Evolutionary conservation across 2,329 filamentous ascomycete species (phyloP).

Genomic region (Penicillium decumbens): DNA sequence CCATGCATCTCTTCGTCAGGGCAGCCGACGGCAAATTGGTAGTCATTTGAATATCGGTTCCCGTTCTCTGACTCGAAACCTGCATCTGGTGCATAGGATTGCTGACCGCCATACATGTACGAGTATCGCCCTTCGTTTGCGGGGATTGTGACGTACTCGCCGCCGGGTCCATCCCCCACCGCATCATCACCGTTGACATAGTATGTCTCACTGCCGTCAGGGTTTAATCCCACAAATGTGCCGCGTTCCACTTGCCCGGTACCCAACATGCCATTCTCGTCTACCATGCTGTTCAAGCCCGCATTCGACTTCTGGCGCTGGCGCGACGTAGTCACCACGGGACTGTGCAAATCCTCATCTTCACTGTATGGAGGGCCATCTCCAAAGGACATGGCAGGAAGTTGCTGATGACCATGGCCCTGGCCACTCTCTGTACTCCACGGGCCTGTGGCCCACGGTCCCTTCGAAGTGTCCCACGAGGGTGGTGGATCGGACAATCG

Average conservation of each 20-base stretch:
- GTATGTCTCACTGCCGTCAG: slow-evolving; percentile 69
- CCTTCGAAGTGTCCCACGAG: slow-evolving; percentile 66
- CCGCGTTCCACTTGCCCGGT: slow-evolving; percentile 51
- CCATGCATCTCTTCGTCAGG: slow-evolving; percentile 98
- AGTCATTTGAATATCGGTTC: slow-evolving; percentile 79
- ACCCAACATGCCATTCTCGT: slow-evolving; percentile 13
- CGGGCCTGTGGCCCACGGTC: slow-evolving; percentile 52
- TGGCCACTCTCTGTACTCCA: slow-evolving; percentile 47
- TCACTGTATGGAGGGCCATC: slow-evolving; percentile 92
- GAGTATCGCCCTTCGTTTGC: slow-evolving; percentile 59
- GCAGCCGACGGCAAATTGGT: slow-evolving; percentile 90
- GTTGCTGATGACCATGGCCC: slow-evolving; percentile 55
- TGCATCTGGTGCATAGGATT: slow-evolving; percentile 29
- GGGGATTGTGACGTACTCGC: slow-evolving; percentile 76
- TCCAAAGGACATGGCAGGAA: slow-evolving; percentile 76
- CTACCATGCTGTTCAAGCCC: slow-evolving; percentile 40
- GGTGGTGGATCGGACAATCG: slow-evolving; percentile 73
- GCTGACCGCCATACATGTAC: slow-evolving; percentile 40
- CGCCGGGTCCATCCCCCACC: slow-evolving; percentile 62
- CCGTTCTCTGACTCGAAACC: slow-evolving; percentile 42
- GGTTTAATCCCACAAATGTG: slow-evolving; percentile 62
- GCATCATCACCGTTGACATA: slow-evolving; percentile 65
- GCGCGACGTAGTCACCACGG: slow-evolving; percentile 73
- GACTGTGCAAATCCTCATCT: slow-evolving; percentile 90
- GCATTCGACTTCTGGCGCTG: slow-evolving; percentile 72